Conservation (phyloP, 176 grass and related monocot species). For the Musa schizocarpa region DNA sequence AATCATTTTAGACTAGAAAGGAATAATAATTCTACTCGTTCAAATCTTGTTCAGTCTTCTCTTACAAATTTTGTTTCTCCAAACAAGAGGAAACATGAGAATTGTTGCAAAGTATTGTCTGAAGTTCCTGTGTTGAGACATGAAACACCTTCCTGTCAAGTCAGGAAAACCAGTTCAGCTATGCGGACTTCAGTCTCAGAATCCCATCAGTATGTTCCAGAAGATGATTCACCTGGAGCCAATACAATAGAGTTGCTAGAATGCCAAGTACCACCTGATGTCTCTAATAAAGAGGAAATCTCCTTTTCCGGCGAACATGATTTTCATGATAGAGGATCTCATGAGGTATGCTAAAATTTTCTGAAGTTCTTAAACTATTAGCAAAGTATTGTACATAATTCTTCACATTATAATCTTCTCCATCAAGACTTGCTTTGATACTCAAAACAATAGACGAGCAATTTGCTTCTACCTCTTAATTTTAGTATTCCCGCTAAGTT, state of each 20-base stretch:
- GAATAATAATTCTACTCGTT: slow-evolving; percentile 30
- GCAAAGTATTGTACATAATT: no score
- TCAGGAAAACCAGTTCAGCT: slow-evolving; percentile 30
- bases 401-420: no score
- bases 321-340: slow-evolving; percentile 22
- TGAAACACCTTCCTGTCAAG: slow-evolving; percentile 31
- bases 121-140: slow-evolving; percentile 74
- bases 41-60: slow-evolving; percentile 59
- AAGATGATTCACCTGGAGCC: slow-evolving; percentile 30
- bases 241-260: slow-evolving; percentile 22
- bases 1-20: slow-evolving; percentile 22
- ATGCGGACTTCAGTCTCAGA: slow-evolving; percentile 17
- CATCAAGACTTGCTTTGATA: no score
- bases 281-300: slow-evolving; percentile 16
- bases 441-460: no score
- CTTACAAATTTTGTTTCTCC: slow-evolving; percentile 59
- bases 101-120: slow-evolving; percentile 50
- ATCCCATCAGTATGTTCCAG: slow-evolving; percentile 18
- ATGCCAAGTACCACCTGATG: slow-evolving; percentile 4
- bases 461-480: not conserved
- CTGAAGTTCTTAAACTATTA: slow-evolving; percentile 5
- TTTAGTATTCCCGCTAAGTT: slow-evolving; percentile 23
- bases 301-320: slow-evolving; percentile 26
- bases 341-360: slow-evolving; percentile 39
- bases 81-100: slow-evolving; percentile 73